Percentiles rank a stretch among this genome's conserved stretches.
Conservation (phyloP, 2,329 filamentous ascomycete species). For the Aschersonia sp. region DNA sequence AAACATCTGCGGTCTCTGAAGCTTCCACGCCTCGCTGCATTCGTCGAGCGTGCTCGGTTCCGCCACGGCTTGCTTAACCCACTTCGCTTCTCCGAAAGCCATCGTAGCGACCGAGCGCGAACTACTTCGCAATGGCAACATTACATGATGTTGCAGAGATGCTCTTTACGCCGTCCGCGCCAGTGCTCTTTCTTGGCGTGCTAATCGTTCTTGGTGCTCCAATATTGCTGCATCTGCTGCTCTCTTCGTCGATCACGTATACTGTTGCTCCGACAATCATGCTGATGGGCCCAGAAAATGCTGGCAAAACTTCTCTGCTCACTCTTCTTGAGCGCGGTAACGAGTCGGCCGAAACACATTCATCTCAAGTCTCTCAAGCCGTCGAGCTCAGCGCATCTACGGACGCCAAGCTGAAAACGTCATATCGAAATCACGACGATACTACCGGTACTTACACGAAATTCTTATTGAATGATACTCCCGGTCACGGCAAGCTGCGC, state of each 20-base stretch:
- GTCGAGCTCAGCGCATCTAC: constrained; percentile 41
- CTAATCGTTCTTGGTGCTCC: constrained; percentile 60
- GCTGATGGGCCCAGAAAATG: constrained; percentile 64
- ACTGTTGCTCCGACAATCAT: constrained; percentile 62
- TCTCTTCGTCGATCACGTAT: constrained; percentile 53
- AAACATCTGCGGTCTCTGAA: too few species aligned
- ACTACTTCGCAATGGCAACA: constrained; percentile 17
- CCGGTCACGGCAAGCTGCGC: constrained; percentile 89
- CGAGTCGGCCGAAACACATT: constrained; percentile 33
- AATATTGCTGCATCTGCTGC: constrained; percentile 59
- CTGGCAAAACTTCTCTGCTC: constrained; percentile 80
- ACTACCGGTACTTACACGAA: constrained; percentile 43
- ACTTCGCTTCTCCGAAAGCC: neutral
- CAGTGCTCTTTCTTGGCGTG: constrained; percentile 53
- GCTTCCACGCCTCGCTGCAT: too few species aligned
- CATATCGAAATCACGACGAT: constrained; percentile 42
- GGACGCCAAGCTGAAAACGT: constrained; percentile 24
- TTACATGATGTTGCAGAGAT: constrained; percentile 30
- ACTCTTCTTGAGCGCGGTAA: constrained; percentile 52
- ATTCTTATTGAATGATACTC: constrained; percentile 74
- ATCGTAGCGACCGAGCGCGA: constrained; percentile 1
- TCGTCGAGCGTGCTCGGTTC: too few species aligned
- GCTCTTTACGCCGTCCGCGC: constrained; percentile 42
- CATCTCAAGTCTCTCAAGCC: constrained; percentile 32
- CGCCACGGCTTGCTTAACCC: too few species aligned